phyloP scores from a whole-genome alignment of 1,139 yeast genomes.

The Petasospora fabianii region DNA sequence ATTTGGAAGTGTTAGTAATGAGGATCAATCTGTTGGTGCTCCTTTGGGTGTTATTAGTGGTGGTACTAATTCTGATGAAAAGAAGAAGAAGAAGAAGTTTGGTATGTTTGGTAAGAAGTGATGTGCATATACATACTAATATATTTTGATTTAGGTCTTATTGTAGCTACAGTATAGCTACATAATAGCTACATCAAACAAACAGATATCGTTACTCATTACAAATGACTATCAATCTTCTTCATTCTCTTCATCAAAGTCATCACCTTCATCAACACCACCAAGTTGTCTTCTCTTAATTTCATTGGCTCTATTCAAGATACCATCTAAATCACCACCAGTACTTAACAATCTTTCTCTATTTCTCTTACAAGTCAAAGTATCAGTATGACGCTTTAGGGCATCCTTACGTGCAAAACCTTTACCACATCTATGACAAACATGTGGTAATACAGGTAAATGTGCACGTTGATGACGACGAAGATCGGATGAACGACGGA shows the following conservation, averaged over 20 bases:
- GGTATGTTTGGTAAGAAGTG: conserved; percentile 20
- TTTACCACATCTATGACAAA: conserved; percentile 71
- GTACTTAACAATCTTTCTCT: conserved; percentile 41
- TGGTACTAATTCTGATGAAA: conserved; percentile 4
- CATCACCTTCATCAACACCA: conserved; percentile 8
- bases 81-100: conserved; percentile 21
- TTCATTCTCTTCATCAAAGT: conserved; percentile 6
- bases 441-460: conserved; percentile 49
- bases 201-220: too few species aligned
- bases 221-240: not conserved
- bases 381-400: conserved; percentile 65
- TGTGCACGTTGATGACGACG: conserved; percentile 65
- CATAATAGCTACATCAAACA: too few species aligned
- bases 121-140: too few species aligned
- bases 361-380: conserved; percentile 70
- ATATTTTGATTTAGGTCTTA: too few species aligned
- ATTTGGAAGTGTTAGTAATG: conserved; percentile 14
- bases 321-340: conserved; percentile 27
- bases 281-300: conserved; percentile 4
- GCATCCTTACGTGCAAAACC: conserved; percentile 85
- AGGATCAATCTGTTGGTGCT: conserved; percentile 8
- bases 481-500: conserved; percentile 60
- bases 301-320: conserved; percentile 5
- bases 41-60: conserved; percentile 7
- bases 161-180: too few species aligned